phyloP scores from a whole-genome alignment of 140 eudicot genomes.

The Flaveria floridana region DNA sequence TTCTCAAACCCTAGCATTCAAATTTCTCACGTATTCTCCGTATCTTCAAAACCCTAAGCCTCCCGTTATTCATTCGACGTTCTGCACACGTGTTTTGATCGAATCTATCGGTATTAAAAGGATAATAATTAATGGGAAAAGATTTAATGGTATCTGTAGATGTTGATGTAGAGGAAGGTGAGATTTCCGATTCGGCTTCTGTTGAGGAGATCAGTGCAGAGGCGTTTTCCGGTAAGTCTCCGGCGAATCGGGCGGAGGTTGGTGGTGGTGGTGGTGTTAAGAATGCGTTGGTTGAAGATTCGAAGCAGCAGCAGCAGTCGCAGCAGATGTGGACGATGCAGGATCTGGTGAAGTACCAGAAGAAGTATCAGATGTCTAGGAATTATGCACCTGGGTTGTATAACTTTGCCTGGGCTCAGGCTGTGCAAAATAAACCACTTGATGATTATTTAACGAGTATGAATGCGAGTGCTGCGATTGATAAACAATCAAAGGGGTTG shows the following conservation, averaged over 20 bases:
- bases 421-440: conserved; percentile 94
- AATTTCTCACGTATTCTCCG: conserved; percentile 17
- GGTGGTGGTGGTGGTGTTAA: not conserved
- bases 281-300: conserved; percentile 27
- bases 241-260: conserved; percentile 19
- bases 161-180: conserved; percentile 89
- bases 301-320: conserved; percentile 33
- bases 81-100: conserved; percentile 18
- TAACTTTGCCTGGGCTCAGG: conserved; percentile 96
- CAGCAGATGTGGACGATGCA: conserved; percentile 79
- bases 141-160: conserved; percentile 41
- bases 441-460: conserved; percentile 57
- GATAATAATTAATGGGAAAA: conserved; percentile 35
- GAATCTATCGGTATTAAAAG: conserved; percentile 23
- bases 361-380: conserved; percentile 58
- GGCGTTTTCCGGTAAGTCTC: conserved; percentile 40
- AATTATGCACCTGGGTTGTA: conserved; percentile 67
- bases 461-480: conserved; percentile 28
- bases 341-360: conserved; percentile 70
- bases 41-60: not conserved
- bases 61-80: not conserved
- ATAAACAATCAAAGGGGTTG: conserved; percentile 20
- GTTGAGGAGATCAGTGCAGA: conserved; percentile 69
- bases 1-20: conserved; percentile 40
- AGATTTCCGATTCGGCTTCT: conserved; percentile 78